phyloP scores from a whole-genome alignment of 176 grass and related monocot genomes.

The Zizania latifolia region DNA sequence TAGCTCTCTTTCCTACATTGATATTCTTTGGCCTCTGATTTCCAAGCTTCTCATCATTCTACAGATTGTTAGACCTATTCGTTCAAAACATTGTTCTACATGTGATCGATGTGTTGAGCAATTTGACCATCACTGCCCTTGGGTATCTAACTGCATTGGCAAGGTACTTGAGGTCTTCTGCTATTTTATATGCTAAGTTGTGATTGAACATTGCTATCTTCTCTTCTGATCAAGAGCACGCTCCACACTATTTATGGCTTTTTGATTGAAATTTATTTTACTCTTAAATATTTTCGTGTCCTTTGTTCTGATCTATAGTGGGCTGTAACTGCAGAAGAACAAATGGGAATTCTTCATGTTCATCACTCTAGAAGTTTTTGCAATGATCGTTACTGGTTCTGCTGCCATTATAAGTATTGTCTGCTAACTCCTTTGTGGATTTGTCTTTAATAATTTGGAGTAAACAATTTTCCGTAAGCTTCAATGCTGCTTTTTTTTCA shows the following conservation, averaged over 20 bases:
- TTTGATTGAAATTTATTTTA: constrained; percentile 7
- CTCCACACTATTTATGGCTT: too few species aligned
- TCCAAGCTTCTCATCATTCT: constrained; percentile 24
- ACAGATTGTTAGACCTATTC: constrained; percentile 88
- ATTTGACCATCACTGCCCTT: constrained; percentile 99
- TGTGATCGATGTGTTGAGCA: constrained; percentile 99
- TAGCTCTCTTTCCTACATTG: constrained; percentile 11
- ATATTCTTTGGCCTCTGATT: constrained; percentile 20
- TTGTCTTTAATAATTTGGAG: constrained; percentile 6
- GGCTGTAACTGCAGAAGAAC: constrained; percentile 78
- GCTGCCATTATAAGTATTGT: constrained; percentile 66
- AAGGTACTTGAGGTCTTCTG: constrained; percentile 48
- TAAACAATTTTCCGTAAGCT: neutral
- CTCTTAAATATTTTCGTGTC: neutral
- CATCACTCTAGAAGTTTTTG: constrained; percentile 82
- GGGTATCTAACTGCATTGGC: constrained; percentile 98
- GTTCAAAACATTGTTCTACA: constrained; percentile 91
- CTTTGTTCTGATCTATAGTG: constrained; percentile 35
- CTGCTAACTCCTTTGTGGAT: constrained; percentile 19
- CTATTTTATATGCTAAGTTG: constrained; percentile 14
- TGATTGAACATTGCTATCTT: neutral
- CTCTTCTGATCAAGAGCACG: too few species aligned
- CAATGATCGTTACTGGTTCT: constrained; percentile 93
- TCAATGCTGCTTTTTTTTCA: constrained; percentile 26
- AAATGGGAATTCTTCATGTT: constrained; percentile 99